A percentile compares a stretch with the other conserved stretches of the same genome.
phyloP scores from a whole-genome alignment of 2,329 filamentous ascomycete genomes.

The Fusarium tanahbumbuense region DNA sequence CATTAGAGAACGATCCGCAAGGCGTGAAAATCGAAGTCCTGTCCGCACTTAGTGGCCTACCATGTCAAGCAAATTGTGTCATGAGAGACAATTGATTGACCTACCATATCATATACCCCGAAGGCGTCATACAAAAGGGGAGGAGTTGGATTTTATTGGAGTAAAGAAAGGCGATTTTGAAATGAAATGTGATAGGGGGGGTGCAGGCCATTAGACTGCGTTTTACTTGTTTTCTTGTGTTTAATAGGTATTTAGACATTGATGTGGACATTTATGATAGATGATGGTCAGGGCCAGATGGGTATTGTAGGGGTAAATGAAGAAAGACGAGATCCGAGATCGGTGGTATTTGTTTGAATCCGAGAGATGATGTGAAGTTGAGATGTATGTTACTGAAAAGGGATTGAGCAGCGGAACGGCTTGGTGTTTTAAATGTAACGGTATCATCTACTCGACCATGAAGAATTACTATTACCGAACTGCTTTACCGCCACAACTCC shows the following conservation, averaged over 20 bases:
- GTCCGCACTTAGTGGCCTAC: conserved; percentile 35
- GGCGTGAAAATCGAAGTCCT: conserved; percentile 45
- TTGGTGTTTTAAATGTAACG: not conserved
- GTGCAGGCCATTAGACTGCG: conserved; percentile 33
- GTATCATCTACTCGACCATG: not conserved
- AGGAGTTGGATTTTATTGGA: conserved; percentile 36
- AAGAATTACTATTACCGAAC: not conserved
- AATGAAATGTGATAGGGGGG: conserved; percentile 17
- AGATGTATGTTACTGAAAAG: no score
- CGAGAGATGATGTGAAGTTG: not conserved
- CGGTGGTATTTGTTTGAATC: not conserved
- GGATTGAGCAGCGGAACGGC: not conserved
- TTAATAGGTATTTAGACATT: conserved; percentile 41
- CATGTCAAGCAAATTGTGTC: not conserved
- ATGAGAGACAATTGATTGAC: conserved; percentile 4
- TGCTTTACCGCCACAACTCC: not conserved
- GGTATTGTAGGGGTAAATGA: not conserved
- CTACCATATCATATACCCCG: conserved; percentile 10
- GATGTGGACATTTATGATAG: conserved; percentile 42
- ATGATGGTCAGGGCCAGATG: conserved; percentile 5
- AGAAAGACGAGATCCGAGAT: not conserved
- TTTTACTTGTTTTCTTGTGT: conserved; percentile 23
- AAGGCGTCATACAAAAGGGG: not conserved
- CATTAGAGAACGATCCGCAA: conserved; percentile 55
- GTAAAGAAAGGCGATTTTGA: conserved; percentile 27